Evolutionary conservation across 306 rosid genomes (phyloP), one percentile per base, ranked within the genome.

Genomic region (Clitoria ternatea): DNA sequence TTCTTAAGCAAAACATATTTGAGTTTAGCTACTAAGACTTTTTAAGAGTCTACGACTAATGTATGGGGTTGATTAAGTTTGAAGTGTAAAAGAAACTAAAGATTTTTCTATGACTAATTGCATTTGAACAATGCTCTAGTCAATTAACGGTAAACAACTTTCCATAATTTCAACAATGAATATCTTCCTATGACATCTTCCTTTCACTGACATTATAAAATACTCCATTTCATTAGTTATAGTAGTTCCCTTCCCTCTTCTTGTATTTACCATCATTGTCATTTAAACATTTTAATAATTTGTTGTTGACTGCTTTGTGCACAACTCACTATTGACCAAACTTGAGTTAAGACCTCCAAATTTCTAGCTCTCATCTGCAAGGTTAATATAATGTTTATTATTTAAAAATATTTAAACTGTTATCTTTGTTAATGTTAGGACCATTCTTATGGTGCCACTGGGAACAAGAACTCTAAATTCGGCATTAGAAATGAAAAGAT

Each of bases 401-500:
- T n/a, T n/a, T n/a, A n/a, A n/a, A n/a, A n/a, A n/a, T n/a, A 56
- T 43, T 33, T 45, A 10, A 48, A 30, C 14, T 40, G 14, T 0
- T 22, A 43, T 37, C 48, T 32, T 11, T 82, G 69, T 24, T 55
- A 69, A 73, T 52, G 55, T 22, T 79, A 90, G 98, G 97, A 90
- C 37, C 98, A 94, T 90, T 87, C 96, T 19, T 89, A 90, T 76
- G 91, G 90, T 80, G 97, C 97, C 68, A 90, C 98, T 3, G 98
- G 98, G n/a, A 90, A 90, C 49, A 89, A 93, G 80, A 93, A 87
- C 85, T 94, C 98, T 32, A 94, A 94, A 81, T 90, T 94, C 67
- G 97, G 97, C 53, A 89, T 90, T 43, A 90, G 97, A 86, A 89
- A 94, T 81, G 98, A 94, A 79, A 94, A 87, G 89, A 75, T 90